phyloP scores from a whole-genome alignment of 2,329 filamentous ascomycete genomes.

The Thelonectria olida region DNA sequence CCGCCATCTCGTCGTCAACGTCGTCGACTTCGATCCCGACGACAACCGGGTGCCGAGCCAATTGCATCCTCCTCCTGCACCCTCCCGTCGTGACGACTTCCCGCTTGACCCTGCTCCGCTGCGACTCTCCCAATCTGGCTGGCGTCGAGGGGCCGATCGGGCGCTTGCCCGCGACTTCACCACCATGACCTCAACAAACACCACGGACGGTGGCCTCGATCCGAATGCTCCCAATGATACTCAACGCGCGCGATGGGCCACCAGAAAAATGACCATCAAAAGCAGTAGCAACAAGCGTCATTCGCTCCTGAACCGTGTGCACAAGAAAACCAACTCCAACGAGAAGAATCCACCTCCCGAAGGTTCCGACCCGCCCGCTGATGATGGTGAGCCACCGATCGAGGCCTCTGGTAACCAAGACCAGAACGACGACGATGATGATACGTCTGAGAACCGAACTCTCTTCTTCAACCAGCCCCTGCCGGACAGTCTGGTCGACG shows the following conservation, averaged over 20 bases:
- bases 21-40: slow-evolving; percentile 17
- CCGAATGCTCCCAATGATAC: slow-evolving; percentile 50
- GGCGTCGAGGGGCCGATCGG: slow-evolving; percentile 49
- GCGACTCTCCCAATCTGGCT: slow-evolving; percentile 46
- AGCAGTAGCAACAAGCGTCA: slow-evolving; percentile 82
- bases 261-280: slow-evolving; percentile 82
- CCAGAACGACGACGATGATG: slow-evolving; percentile 49
- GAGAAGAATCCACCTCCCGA: slow-evolving; percentile 72
- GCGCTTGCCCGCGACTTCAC: slow-evolving; percentile 49
- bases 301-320: slow-evolving; percentile 81
- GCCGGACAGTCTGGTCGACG: slow-evolving; percentile 78
- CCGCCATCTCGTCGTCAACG: slow-evolving; percentile 23
- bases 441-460: slow-evolving; percentile 59
- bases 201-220: slow-evolving; percentile 39
- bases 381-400: slow-evolving; percentile 38
- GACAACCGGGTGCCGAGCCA: slow-evolving; percentile 35
- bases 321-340: slow-evolving; percentile 65
- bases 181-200: slow-evolving; percentile 47
- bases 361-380: slow-evolving; percentile 37
- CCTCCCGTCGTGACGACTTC: slow-evolving; percentile 19
- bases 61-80: slow-evolving; percentile 37
- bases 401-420: slow-evolving; percentile 45
- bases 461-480: slow-evolving; percentile 90
- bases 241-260: slow-evolving; percentile 93
- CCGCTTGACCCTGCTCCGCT: slow-evolving; percentile 27